Conservation (phyloP, 108 stramenopile species). For the Nannochloropsis gaditana region DNA sequence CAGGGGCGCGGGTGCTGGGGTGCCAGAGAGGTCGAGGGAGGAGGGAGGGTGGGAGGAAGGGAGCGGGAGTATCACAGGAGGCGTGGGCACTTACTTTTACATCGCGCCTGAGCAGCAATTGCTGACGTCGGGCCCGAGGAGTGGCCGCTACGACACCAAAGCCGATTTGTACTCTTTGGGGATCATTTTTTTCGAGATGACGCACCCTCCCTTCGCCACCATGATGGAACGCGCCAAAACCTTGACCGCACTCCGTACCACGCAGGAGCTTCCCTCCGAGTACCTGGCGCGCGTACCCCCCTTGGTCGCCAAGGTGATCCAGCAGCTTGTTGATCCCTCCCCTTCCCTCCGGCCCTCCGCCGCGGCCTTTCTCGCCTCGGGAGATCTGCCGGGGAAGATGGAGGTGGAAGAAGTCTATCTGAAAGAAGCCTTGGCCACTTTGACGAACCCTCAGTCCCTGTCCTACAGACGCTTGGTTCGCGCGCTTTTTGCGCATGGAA, state of each 20-base stretch:
- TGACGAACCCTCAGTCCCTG: not conserved
- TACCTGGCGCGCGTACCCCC: constrained; percentile 43
- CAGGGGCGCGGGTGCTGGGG: not conserved
- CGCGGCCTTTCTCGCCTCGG: constrained; percentile 34
- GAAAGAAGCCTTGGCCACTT: not conserved
- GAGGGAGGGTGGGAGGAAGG: constrained; percentile 30
- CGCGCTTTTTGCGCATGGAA: not conserved
- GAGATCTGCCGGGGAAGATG: constrained; percentile 39
- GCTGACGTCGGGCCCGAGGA: not conserved
- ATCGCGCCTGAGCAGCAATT: constrained; percentile 3
- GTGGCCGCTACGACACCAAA: not conserved
- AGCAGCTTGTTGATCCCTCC: constrained; percentile 29
- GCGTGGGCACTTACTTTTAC: constrained; percentile 14
- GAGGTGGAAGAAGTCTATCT: constrained; percentile 44
- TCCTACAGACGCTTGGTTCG: not conserved
- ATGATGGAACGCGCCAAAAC: constrained; percentile 42
- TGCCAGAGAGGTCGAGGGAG: constrained; percentile 19
- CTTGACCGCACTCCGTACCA: constrained; percentile 37
- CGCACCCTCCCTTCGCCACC: constrained; percentile 44
- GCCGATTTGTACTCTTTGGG: constrained; percentile 49
- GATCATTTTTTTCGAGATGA: constrained; percentile 48
- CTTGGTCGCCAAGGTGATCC: constrained; percentile 32
- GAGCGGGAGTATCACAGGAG: constrained; percentile 34
- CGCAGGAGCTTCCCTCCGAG: constrained; percentile 24
- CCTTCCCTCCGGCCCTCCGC: constrained; percentile 38